Evolutionary conservation across 1,284 basidiomycete species (phyloP).

Genomic region (Cutaneotrichosporon mucoides): DNA sequence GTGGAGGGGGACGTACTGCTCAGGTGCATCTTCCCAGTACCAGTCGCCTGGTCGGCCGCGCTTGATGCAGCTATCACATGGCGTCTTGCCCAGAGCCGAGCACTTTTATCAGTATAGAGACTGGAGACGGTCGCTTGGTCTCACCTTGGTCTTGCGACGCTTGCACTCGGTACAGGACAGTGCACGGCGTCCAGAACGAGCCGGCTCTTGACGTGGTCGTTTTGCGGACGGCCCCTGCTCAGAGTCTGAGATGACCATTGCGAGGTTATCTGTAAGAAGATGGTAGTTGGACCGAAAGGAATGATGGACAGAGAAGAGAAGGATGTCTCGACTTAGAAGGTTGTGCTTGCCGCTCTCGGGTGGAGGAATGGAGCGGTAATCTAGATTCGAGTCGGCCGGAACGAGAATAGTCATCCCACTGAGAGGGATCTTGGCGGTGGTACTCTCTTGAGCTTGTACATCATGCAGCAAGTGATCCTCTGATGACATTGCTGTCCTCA

Average conservation of each 20-base stretch:
- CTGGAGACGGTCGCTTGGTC: background rate
- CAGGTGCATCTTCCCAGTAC: slow-evolving; percentile 13
- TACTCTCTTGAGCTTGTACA: too few relatives aligned
- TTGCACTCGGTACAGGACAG: slow-evolving; percentile 28
- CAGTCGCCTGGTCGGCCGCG: slow-evolving; percentile 22
- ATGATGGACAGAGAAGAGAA: background rate
- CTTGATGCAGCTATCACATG: slow-evolving; percentile 25
- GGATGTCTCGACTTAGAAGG: background rate
- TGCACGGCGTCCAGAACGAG: background rate
- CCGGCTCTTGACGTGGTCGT: background rate
- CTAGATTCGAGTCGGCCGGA: too few relatives aligned
- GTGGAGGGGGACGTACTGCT: background rate
- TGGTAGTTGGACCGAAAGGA: background rate
- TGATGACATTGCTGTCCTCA: too few relatives aligned
- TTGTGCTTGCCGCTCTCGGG: too few relatives aligned
- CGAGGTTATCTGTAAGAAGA: background rate
- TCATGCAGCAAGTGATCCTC: too few relatives aligned
- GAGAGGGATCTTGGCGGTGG: too few relatives aligned
- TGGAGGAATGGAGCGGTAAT: too few relatives aligned
- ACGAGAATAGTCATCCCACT: too few relatives aligned
- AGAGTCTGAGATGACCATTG: background rate
- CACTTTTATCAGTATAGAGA: slow-evolving; percentile 14
- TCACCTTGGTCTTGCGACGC: slow-evolving; percentile 26
- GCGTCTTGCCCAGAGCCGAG: slow-evolving; percentile 22
- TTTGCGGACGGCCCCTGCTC: background rate